These are phyloP conservation scores for Marasmius sp. DNA, from an alignment of 1,284 basidiomycete species.

Conservation along the genomic window DNA sequence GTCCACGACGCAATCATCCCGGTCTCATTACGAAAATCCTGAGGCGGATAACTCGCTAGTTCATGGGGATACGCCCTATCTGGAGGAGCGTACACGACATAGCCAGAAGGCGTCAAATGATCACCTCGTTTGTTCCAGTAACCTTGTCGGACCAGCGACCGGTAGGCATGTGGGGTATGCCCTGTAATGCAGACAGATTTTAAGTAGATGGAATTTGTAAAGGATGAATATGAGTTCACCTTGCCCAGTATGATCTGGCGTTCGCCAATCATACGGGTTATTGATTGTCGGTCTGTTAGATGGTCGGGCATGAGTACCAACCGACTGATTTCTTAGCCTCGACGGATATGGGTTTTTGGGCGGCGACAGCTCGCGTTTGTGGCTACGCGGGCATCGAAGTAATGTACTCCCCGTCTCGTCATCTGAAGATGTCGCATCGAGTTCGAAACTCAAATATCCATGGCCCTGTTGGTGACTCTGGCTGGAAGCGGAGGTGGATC, in stretches of 20 bases:
- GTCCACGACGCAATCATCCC: conserved; percentile 40
- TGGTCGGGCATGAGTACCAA: too few species aligned
- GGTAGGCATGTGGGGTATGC: not conserved
- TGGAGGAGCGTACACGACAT: conserved; percentile 11
- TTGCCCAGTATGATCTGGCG: not conserved
- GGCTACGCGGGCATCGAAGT: too few species aligned
- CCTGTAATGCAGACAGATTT: not conserved
- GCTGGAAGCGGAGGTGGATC: too few species aligned
- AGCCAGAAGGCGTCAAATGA: conserved; percentile 4
- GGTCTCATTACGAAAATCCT: conserved; percentile 5
- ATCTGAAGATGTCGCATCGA: too few species aligned
- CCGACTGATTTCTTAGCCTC: too few species aligned
- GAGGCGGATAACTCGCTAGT: conserved; percentile 4
- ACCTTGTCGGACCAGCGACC: not conserved
- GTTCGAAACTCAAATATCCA: too few species aligned
- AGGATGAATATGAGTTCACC: not conserved
- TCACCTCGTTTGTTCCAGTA: conserved; percentile 12
- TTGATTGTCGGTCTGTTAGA: too few species aligned
- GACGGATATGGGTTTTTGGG: too few species aligned
- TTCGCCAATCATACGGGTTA: not conserved
- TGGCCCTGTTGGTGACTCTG: too few species aligned
- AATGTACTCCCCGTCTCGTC: too few species aligned
- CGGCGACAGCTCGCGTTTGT: too few species aligned
- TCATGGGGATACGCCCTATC: conserved; percentile 10
- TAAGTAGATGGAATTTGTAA: not conserved